phyloP scores from a whole-genome alignment of 1,284 basidiomycete genomes.

The Vanrija pseudolonga region DNA sequence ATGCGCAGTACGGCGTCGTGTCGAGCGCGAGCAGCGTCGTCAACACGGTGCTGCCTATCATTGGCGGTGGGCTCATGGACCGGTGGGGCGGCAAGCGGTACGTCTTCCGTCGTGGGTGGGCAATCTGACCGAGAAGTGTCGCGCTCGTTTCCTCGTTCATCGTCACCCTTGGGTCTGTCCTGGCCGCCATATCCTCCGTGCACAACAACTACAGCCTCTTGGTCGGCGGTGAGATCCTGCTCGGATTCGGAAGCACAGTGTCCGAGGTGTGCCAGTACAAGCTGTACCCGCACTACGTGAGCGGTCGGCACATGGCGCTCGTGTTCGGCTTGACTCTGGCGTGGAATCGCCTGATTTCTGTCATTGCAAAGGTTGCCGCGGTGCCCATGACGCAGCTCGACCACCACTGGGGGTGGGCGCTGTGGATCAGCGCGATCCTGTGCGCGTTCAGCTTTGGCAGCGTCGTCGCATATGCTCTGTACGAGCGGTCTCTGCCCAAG shows the following conservation, averaged over 20 bases:
- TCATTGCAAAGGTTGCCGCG: conserved; percentile 30
- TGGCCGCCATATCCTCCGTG: conserved; percentile 11
- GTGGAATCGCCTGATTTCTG: conserved; percentile 31
- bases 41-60: conserved; percentile 50
- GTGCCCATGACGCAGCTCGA: conserved; percentile 38
- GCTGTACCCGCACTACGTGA: conserved; percentile 43
- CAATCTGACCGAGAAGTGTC: neutral
- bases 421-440: conserved; percentile 36
- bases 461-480: conserved; percentile 30
- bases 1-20: conserved; percentile 49
- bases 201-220: conserved; percentile 27
- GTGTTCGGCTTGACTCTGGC: conserved; percentile 38
- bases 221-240: conserved; percentile 29
- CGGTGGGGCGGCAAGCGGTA: conserved; percentile 42
- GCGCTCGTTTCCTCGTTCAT: neutral
- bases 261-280: conserved; percentile 29
- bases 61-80: conserved; percentile 50
- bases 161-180: no score
- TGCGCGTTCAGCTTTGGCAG: conserved; percentile 15
- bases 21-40: conserved; percentile 42
- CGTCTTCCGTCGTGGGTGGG: neutral
- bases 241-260: conserved; percentile 35
- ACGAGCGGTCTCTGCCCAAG: conserved; percentile 29
- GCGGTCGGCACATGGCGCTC: conserved; percentile 28
- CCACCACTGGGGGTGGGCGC: conserved; percentile 38